A percentile compares a stretch with the other conserved stretches of the same genome.
Evolutionary conservation across 495 filamentous ascomycete genomes (phyloP).

Genomic region (Rostrohypoxylon terebratum): DNA sequence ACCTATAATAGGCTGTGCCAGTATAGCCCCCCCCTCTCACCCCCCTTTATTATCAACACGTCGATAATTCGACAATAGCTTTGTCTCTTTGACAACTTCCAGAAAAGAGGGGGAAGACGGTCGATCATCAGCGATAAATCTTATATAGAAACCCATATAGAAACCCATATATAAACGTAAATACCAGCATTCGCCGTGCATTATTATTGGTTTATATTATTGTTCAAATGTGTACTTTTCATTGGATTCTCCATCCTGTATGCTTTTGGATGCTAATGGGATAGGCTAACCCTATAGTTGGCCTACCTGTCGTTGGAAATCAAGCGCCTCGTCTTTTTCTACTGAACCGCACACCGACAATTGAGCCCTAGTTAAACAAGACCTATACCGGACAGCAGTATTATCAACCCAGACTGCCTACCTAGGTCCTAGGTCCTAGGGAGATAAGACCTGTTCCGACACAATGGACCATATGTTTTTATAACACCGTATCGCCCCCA

Average conservation of each 20-base stretch:
- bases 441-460: background rate
- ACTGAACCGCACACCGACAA: constrained; percentile 30
- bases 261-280: constrained; percentile 17
- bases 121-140: constrained; percentile 5
- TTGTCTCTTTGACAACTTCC: background rate
- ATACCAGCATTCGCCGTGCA: background rate
- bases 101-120: background rate
- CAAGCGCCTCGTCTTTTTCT: constrained; percentile 11
- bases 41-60: background rate
- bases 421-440: too few species aligned
- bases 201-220: background rate
- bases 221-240: constrained; percentile 1
- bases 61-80: constrained; percentile 7
- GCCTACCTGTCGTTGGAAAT: constrained; percentile 4
- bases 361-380: constrained; percentile 15
- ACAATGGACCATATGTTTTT: constrained; percentile 22
- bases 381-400: constrained; percentile 1
- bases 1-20: background rate
- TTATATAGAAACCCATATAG: background rate
- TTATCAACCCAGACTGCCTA: background rate
- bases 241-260: background rate
- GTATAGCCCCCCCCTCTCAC: too few species aligned
- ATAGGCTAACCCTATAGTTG: constrained; percentile 6
- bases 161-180: background rate
- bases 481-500: constrained; percentile 3